Evolutionary conservation across 768 basidiomycete genomes (phyloP).

Genomic region (Collybiopsis confluens): DNA sequence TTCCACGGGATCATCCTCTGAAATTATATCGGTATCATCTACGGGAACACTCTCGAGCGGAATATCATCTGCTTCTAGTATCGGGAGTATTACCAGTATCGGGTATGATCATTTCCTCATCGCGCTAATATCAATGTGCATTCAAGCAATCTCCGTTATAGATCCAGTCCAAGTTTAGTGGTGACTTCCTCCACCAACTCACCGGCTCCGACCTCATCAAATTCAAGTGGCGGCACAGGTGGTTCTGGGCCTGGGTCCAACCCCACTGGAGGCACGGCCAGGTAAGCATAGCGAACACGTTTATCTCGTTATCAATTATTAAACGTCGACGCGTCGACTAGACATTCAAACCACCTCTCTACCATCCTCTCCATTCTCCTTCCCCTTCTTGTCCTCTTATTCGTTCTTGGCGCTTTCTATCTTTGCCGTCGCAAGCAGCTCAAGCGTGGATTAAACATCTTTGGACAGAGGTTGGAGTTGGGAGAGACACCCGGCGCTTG

Average conservation of each 20-base stretch:
- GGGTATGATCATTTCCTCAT: neutral
- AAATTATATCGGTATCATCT: neutral
- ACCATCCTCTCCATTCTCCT: neutral
- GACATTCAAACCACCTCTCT: neutral
- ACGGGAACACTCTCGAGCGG: neutral
- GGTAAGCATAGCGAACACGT: neutral
- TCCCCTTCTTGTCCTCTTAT: neutral
- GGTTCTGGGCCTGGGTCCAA: neutral
- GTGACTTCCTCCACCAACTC: neutral
- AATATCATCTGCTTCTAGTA: neutral
- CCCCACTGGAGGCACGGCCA: neutral
- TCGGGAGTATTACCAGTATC: neutral
- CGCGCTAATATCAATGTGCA: neutral
- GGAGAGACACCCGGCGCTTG: constrained; percentile 6
- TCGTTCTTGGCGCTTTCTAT: neutral
- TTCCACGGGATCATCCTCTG: neutral
- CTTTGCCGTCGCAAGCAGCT: constrained; percentile 3
- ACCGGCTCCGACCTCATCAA: neutral
- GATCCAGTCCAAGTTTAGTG: neutral
- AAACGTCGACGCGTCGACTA: neutral
- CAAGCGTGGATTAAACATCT: constrained; percentile 3
- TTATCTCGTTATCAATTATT: neutral
- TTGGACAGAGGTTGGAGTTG: constrained; percentile 6
- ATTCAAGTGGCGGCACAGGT: too few species aligned
- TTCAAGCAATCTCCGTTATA: neutral